Conservation (phyloP, 495 filamentous ascomycete species). For the Podospora pseudopauciseta region DNA sequence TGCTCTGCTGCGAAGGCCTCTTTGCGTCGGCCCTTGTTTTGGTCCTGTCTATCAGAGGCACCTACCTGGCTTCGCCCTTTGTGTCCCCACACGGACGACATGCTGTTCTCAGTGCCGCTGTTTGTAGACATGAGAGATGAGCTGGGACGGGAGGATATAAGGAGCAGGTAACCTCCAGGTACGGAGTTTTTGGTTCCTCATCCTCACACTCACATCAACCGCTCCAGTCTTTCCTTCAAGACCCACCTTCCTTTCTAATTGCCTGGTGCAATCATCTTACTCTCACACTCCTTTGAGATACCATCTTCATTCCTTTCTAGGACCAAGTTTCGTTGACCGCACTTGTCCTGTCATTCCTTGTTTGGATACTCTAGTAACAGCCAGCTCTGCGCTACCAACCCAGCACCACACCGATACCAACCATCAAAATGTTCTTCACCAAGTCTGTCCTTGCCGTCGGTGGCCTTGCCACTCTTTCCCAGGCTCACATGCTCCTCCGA, state of each 20-base stretch:
- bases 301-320: constrained; percentile 6
- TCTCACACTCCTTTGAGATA: constrained; percentile 20
- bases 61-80: not conserved
- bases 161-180: not conserved
- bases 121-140: not conserved
- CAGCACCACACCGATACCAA: constrained; percentile 11
- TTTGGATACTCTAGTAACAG: constrained; percentile 16
- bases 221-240: constrained; percentile 19
- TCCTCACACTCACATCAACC: constrained; percentile 18
- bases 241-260: constrained; percentile 13
- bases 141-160: constrained; percentile 12
- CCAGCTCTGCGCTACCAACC: constrained; percentile 14
- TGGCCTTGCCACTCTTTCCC: constrained; percentile 48
- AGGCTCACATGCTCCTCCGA: constrained; percentile 70
- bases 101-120: not conserved
- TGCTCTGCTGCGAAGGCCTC: not conserved
- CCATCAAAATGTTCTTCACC: constrained; percentile 40
- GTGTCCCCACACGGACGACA: not conserved
- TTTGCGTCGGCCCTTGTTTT: constrained; percentile 7
- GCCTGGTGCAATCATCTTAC: constrained; percentile 17
- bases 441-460: constrained; percentile 32
- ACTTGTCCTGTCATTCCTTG: constrained; percentile 12
- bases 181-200: constrained; percentile 9
- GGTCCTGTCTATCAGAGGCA: constrained; percentile 7
- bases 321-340: constrained; percentile 16